Conservation (phyloP, 2,329 filamentous ascomycete genomes). For the Colletotrichum incanum region DNA sequence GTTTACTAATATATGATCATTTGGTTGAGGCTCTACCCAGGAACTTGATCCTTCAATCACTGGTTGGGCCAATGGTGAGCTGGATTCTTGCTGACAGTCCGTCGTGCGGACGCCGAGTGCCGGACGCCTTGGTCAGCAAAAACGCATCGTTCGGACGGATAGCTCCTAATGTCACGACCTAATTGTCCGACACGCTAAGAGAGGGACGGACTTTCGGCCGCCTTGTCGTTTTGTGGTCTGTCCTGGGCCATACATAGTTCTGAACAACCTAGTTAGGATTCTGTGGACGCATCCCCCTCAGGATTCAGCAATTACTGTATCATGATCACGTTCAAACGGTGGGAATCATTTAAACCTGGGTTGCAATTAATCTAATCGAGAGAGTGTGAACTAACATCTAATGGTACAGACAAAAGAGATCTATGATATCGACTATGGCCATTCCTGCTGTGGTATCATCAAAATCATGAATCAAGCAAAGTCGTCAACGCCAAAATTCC, state of each 20-base stretch:
- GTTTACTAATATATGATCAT: no score
- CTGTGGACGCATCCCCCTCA: background rate
- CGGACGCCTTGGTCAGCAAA: background rate
- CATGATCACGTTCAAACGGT: background rate
- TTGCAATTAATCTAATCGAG: background rate
- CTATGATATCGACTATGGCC: constrained; percentile 18
- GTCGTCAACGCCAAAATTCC: constrained; percentile 28
- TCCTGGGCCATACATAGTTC: background rate
- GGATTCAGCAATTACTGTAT: no score
- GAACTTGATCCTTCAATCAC: background rate
- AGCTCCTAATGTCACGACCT: no score
- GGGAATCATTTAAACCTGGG: no score
- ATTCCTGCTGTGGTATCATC: constrained; percentile 32
- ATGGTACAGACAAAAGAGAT: constrained; percentile 33
- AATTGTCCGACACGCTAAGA: background rate
- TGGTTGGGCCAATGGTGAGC: background rate
- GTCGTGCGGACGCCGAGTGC: background rate
- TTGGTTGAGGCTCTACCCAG: background rate
- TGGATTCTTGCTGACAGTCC: background rate
- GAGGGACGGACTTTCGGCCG: background rate
- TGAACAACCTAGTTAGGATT: background rate
- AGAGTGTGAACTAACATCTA: background rate
- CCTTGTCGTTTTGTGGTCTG: background rate
- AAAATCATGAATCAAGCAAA: constrained; percentile 15
- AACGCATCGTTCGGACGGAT: background rate